Conservation (phyloP, 306 rosid species). For the Psophocarpus tetragonolobus region DNA sequence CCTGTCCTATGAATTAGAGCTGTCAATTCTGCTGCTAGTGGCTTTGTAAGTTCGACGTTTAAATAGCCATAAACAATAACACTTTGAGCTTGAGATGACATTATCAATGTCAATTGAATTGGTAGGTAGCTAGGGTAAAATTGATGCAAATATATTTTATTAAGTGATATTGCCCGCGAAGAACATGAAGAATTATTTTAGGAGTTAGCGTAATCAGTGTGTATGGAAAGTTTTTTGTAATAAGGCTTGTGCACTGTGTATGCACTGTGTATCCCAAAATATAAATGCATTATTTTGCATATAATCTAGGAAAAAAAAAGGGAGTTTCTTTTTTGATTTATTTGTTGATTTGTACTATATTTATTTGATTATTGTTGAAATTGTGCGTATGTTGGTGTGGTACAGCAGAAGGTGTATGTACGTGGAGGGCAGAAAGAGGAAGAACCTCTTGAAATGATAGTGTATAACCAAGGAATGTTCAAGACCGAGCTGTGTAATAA, state of each 20-base stretch:
- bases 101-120: conserved; percentile 4
- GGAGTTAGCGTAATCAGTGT: background rate
- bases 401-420: conserved; percentile 58
- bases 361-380: conserved; percentile 21
- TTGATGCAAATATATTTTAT: background rate
- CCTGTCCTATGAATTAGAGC: background rate
- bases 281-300: background rate
- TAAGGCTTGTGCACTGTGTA: background rate
- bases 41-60: conserved; percentile 6
- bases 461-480: conserved; percentile 86
- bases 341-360: conserved; percentile 9
- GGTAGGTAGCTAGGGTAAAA: background rate
- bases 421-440: conserved; percentile 60
- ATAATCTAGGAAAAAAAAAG: too few species aligned
- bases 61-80: background rate
- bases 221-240: background rate
- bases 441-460: conserved; percentile 60
- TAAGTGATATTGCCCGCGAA: background rate
- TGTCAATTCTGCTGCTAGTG: background rate
- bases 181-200: background rate
- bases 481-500: conserved; percentile 97
- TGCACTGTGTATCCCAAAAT: background rate
- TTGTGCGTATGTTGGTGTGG: conserved; percentile 23
- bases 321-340: too few species aligned
- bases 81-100: background rate